Evolutionary conservation across 768 basidiomycete genomes (phyloP).

Genomic region (Zangia roseola): DNA sequence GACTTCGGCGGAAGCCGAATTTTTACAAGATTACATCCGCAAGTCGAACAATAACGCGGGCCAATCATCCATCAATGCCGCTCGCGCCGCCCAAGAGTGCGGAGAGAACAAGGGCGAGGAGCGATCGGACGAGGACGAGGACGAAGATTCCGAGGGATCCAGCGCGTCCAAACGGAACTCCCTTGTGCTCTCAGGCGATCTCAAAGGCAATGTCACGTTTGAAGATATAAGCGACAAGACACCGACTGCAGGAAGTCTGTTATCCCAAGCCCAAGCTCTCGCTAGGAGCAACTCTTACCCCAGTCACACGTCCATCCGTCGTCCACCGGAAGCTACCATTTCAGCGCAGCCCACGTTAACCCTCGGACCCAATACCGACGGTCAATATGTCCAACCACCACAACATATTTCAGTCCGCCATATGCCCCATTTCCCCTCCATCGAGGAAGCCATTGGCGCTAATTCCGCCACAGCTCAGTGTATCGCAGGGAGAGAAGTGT

Average conservation of each 20-base stretch:
- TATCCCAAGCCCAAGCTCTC: slow-evolving; percentile 71
- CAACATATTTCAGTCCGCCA: slow-evolving; percentile 68
- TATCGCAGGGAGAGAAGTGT: slow-evolving; percentile 81
- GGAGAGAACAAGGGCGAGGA: slow-evolving; percentile 69
- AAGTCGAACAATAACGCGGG: slow-evolving; percentile 86
- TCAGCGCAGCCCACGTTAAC: slow-evolving; percentile 58
- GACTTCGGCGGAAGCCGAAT: slow-evolving; percentile 88
- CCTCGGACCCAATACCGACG: slow-evolving; percentile 43
- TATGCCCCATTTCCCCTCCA: slow-evolving; percentile 77
- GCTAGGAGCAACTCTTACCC: slow-evolving; percentile 60
- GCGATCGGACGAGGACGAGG: slow-evolving; percentile 80
- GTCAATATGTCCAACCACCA: slow-evolving; percentile 48
- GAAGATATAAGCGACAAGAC: slow-evolving; percentile 83
- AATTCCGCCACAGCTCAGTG: slow-evolving; percentile 74
- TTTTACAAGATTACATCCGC: slow-evolving; percentile 88
- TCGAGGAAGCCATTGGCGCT: slow-evolving; percentile 79
- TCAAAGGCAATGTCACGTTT: slow-evolving; percentile 53
- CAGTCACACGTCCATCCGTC: slow-evolving; percentile 72
- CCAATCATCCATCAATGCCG: slow-evolving; percentile 72
- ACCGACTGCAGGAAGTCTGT: slow-evolving; percentile 73
- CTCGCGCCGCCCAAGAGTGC: slow-evolving; percentile 67
- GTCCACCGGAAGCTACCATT: slow-evolving; percentile 57
- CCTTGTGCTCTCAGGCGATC: slow-evolving; percentile 60
- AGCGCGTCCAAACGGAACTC: slow-evolving; percentile 78
- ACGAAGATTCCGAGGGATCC: slow-evolving; percentile 79